Percentiles rank a stretch among this genome's conserved stretches.
Evolutionary conservation across 2,329 filamentous ascomycete genomes (phyloP).

Genomic region (Aspergillus quadrilineatus): DNA sequence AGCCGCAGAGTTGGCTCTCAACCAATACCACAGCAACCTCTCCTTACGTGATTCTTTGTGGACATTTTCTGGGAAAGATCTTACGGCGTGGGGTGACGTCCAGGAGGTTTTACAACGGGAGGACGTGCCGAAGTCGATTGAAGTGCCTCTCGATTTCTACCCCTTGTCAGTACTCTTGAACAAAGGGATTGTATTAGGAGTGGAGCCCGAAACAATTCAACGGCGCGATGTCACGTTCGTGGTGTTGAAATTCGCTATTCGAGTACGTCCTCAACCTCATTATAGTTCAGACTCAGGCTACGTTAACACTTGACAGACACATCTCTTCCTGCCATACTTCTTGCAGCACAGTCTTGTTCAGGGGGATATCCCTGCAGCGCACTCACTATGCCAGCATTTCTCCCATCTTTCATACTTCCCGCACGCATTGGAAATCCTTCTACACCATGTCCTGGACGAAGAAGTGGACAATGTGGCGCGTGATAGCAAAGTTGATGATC

Average conservation of each 20-base stretch:
- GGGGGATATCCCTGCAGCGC: constrained; percentile 75
- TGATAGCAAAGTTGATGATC: constrained; percentile 28
- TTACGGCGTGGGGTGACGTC: constrained; percentile 87
- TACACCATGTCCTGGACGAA: constrained; percentile 91
- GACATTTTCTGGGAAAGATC: constrained; percentile 84
- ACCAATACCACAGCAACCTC: constrained; percentile 47
- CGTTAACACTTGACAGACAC: constrained; percentile 61
- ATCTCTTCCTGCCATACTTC: constrained; percentile 87
- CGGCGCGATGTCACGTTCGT: constrained; percentile 88
- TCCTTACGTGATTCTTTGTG: constrained; percentile 83
- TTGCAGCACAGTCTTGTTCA: constrained; percentile 74
- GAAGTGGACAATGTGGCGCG: constrained; percentile 69
- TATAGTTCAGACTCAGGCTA: background rate
- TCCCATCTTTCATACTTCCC: constrained; percentile 86
- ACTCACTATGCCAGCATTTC: constrained; percentile 80
- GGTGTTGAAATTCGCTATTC: constrained; percentile 80
- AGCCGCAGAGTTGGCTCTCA: constrained; percentile 47
- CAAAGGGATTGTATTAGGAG: constrained; percentile 84
- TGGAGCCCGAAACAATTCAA: constrained; percentile 92
- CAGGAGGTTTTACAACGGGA: constrained; percentile 75
- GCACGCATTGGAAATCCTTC: constrained; percentile 84
- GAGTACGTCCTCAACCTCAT: constrained; percentile 57
- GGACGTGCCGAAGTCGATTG: constrained; percentile 72
- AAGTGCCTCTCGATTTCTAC: constrained; percentile 90
- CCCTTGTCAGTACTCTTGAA: constrained; percentile 82